Evolutionary conservation across 176 grass and related monocot species (phyloP).

Genomic region (Triticum monococcum): DNA sequence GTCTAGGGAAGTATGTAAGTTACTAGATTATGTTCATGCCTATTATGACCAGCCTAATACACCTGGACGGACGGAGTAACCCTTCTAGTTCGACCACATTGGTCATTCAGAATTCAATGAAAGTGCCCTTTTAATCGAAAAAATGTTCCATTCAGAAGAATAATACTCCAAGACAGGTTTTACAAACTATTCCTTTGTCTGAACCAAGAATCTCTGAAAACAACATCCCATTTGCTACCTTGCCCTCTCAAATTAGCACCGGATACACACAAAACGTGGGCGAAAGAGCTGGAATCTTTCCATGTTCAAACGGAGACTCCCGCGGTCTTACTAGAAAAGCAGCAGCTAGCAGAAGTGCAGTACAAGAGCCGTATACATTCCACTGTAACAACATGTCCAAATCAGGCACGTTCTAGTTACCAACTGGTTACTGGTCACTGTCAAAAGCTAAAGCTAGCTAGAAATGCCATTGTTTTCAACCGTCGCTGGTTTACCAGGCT

Average conservation of each 20-base stretch:
- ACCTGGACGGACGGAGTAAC: not conserved
- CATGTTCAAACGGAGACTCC: constrained; percentile 40
- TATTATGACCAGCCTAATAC: no score
- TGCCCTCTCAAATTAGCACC: not conserved
- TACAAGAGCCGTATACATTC: constrained; percentile 19
- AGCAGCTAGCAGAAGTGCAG: not conserved
- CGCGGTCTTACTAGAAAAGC: not conserved
- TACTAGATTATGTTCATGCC: no score
- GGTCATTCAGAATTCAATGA: not conserved
- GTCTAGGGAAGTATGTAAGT: no score
- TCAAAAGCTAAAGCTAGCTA: constrained; percentile 38
- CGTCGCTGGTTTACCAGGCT: not conserved
- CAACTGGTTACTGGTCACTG: not conserved
- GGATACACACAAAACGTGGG: not conserved
- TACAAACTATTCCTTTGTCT: constrained; percentile 7
- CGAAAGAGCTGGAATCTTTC: constrained; percentile 22
- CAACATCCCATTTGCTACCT: constrained; percentile 1
- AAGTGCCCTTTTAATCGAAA: no score
- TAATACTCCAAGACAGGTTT: not conserved
- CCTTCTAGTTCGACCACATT: not conserved
- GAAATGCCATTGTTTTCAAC: constrained; percentile 43
- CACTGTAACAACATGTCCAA: constrained; percentile 6
- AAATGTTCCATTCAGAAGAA: not conserved
- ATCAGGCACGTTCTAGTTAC: constrained; percentile 24
- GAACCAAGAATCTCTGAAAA: constrained; percentile 30